Conservation (phyloP, 176 grass and related monocot species). For the Pharus latifolius region DNA sequence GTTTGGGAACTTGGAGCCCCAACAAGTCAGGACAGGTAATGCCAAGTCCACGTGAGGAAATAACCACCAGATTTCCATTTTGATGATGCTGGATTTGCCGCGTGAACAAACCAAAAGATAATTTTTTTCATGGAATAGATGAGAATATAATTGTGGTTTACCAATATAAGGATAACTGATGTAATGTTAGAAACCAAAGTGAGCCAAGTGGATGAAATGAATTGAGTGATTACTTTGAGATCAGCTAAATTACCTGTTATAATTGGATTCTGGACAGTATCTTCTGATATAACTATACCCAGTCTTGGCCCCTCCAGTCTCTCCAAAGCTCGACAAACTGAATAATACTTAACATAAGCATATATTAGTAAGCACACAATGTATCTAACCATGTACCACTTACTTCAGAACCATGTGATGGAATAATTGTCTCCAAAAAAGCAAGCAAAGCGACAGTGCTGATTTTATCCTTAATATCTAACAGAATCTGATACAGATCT, state of each 20-base stretch:
- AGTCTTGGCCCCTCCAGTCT: slow-evolving; percentile 23
- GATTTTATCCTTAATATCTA: slow-evolving; percentile 36
- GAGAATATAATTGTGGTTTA: neutral
- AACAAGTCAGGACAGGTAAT: slow-evolving; percentile 22
- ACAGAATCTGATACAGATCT: slow-evolving; percentile 41
- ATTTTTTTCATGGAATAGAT: no score
- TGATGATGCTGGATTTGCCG: slow-evolving; percentile 1
- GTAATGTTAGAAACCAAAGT: no score
- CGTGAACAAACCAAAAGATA: neutral
- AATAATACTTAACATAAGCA: slow-evolving; percentile 27
- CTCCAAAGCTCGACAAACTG: slow-evolving; percentile 45
- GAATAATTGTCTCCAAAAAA: slow-evolving; percentile 47
- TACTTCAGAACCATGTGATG: slow-evolving; percentile 33
- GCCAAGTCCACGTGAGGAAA: slow-evolving; percentile 34
- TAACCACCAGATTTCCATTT: slow-evolving; percentile 16
- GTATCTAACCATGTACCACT: slow-evolving; percentile 12
- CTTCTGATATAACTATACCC: slow-evolving; percentile 23
- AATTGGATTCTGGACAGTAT: slow-evolving; percentile 17
- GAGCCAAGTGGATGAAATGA: slow-evolving; percentile 13
- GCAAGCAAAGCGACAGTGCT: slow-evolving; percentile 43
- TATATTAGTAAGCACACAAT: slow-evolving; percentile 27
- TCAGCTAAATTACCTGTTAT: slow-evolving; percentile 5
- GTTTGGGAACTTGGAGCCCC: slow-evolving; percentile 49
- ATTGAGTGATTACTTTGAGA: slow-evolving; percentile 4
- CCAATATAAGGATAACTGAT: neutral